Conservation (phyloP, 2,329 filamentous ascomycete species). For the Sarocladium brachiariae region DNA sequence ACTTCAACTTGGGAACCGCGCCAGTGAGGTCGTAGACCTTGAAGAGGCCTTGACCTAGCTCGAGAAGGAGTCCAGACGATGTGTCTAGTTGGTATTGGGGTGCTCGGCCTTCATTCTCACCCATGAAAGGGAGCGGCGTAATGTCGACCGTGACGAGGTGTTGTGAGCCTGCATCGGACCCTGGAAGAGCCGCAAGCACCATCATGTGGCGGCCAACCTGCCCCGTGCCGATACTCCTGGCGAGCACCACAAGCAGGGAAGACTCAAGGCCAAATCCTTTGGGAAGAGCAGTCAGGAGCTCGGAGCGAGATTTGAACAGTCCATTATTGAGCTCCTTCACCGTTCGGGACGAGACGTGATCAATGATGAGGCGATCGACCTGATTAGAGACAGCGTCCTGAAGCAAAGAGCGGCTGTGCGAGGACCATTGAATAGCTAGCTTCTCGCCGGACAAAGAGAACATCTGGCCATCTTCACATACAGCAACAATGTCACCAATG, state of each 20-base stretch:
- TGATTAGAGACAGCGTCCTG: slow-evolving; percentile 27
- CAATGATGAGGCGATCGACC: slow-evolving; percentile 36
- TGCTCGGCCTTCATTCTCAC: slow-evolving; percentile 12
- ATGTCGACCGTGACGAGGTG: slow-evolving; percentile 33
- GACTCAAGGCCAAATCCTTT: slow-evolving; percentile 38
- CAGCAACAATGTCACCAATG: slow-evolving; percentile 40
- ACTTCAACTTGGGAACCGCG: slow-evolving; percentile 53
- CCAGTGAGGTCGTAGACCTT: slow-evolving; percentile 58
- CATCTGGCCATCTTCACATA: slow-evolving; percentile 56
- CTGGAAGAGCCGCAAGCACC: slow-evolving; percentile 22
- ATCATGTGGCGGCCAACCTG: slow-evolving; percentile 24
- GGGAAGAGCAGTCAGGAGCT: slow-evolving; percentile 44
- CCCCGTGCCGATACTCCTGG: slow-evolving; percentile 25
- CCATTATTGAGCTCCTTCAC: slow-evolving; percentile 45
- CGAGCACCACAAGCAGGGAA: slow-evolving; percentile 49
- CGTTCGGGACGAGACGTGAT: slow-evolving; percentile 40
- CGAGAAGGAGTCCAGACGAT: slow-evolving; percentile 56
- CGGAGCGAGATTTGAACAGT: slow-evolving; percentile 47
- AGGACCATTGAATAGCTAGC: slow-evolving; percentile 27
- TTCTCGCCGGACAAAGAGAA: slow-evolving; percentile 52
- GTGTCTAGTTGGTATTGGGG: slow-evolving; percentile 51
- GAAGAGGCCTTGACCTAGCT: slow-evolving; percentile 47
- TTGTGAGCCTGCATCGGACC: slow-evolving; percentile 21
- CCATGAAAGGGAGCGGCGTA: slow-evolving; percentile 25
- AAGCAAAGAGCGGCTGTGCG: slow-evolving; percentile 25